A percentile compares a stretch with the other conserved stretches of the same genome.
These are phyloP conservation scores for Populus pruinosa DNA, from an alignment of 345 rosid species.

Conservation along the genomic window DNA sequence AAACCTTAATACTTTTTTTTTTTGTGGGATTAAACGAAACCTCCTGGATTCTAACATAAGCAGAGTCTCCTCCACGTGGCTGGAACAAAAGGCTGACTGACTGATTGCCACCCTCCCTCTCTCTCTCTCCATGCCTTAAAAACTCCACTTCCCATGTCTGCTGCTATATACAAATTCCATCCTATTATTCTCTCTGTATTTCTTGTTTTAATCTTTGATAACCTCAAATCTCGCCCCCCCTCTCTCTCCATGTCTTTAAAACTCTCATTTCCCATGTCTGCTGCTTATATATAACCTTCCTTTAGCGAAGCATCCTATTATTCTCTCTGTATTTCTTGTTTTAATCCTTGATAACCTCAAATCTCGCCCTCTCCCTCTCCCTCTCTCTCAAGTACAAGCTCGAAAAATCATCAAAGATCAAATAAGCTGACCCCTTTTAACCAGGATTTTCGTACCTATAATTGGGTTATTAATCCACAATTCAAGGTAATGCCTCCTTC, in stretches of 20 bases:
- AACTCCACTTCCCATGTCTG: background rate
- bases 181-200: background rate
- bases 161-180: background rate
- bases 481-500: conserved; percentile 40
- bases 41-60: background rate
- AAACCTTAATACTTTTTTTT: too few species aligned
- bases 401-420: background rate
- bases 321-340: background rate
- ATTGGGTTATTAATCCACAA: conserved; percentile 10
- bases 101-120: background rate
- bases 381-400: background rate
- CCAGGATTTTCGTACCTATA: background rate
- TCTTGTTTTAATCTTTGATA: background rate
- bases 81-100: conserved; percentile 1
- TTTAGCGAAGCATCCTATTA: background rate
- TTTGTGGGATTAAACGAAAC: background rate
- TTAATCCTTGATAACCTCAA: background rate
- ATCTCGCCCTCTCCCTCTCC: background rate
- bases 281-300: conserved; percentile 2
- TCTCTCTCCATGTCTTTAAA: background rate
- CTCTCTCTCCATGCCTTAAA: background rate
- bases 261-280: background rate
- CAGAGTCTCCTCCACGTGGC: conserved; percentile 54
- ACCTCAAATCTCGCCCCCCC: background rate
- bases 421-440: background rate